A percentile compares a stretch with the other conserved stretches of the same genome.
phyloP scores from a whole-genome alignment of 163 green algal species.

The Smithsoniella earleae region DNA sequence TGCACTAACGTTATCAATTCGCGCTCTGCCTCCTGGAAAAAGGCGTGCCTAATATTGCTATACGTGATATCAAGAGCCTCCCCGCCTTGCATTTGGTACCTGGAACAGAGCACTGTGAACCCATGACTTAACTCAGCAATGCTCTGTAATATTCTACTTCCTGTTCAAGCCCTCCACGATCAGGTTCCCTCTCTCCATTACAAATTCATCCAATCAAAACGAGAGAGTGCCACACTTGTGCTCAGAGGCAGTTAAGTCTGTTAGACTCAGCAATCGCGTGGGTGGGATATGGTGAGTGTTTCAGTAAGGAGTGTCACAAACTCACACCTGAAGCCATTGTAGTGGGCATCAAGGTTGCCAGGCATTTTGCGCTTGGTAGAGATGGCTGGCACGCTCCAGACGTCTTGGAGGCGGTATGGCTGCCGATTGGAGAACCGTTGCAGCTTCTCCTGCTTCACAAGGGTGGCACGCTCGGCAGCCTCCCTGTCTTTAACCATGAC shows the following conservation, averaged over 20 bases:
- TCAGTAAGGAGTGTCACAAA: no score
- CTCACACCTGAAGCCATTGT: constrained; percentile 74
- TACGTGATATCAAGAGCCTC: constrained; percentile 38
- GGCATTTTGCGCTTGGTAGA: constrained; percentile 84
- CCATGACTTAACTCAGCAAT: no score
- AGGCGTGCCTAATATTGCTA: constrained; percentile 95
- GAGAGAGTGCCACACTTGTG: no score
- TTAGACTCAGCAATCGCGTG: no score
- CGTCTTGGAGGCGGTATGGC: constrained; percentile 66
- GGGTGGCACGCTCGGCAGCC: constrained; percentile 77
- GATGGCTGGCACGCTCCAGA: constrained; percentile 91
- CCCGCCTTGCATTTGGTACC: constrained; percentile 1
- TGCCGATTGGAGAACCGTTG: constrained; percentile 37
- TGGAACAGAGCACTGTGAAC: neutral
- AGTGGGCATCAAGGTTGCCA: constrained; percentile 84
- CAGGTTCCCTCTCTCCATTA: no score
- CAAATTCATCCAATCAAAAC: no score
- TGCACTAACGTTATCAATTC: constrained; percentile 96
- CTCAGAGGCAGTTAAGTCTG: no score
- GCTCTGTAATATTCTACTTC: constrained; percentile 34
- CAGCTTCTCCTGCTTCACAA: constrained; percentile 93
- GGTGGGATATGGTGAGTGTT: no score
- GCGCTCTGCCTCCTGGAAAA: constrained; percentile 91
- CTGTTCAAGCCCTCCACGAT: constrained; percentile 84
- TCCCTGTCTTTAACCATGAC: constrained; percentile 82